Conservation (phyloP, 257 asterid species). For the Eustoma russellianum region DNA sequence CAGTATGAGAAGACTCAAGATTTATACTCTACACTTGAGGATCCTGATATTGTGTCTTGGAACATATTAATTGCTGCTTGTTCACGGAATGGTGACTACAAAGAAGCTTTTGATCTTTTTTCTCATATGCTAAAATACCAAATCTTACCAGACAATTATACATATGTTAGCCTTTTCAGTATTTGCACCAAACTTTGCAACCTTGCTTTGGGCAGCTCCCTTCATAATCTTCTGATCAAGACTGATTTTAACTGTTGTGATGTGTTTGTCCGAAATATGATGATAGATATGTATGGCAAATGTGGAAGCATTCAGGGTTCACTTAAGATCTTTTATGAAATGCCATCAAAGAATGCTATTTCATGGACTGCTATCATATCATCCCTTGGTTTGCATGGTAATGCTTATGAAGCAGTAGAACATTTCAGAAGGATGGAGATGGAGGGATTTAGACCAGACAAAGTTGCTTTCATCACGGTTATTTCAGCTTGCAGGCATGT, state of each 20-base stretch:
- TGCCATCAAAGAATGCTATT: conserved; percentile 33
- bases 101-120: conserved; percentile 63
- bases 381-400: conserved; percentile 59
- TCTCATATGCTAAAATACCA: conserved; percentile 48
- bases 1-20: conserved; percentile 70
- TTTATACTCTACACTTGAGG: conserved; percentile 49
- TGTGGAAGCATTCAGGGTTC: conserved; percentile 56
- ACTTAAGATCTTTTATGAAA: conserved; percentile 45
- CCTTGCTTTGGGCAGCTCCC: conserved; percentile 72
- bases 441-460: conserved; percentile 50
- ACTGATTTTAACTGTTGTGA: conserved; percentile 35
- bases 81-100: conserved; percentile 64
- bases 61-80: conserved; percentile 79
- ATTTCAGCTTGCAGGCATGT: conserved; percentile 85
- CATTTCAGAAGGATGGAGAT: conserved; percentile 53
- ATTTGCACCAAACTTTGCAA: conserved; percentile 51
- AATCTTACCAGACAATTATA: conserved; percentile 55
- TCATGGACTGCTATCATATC: conserved; percentile 74
- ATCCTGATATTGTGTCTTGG: conserved; percentile 79
- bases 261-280: conserved; percentile 50
- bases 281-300: conserved; percentile 86
- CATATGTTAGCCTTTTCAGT: conserved; percentile 67
- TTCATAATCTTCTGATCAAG: conserved; percentile 53
- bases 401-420: conserved; percentile 51
- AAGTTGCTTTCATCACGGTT: conserved; percentile 44